Evolutionary conservation across 768 basidiomycete species (phyloP), one percentile per base, ranked within the genome.

Genomic region (Lentinula sp.): DNA sequence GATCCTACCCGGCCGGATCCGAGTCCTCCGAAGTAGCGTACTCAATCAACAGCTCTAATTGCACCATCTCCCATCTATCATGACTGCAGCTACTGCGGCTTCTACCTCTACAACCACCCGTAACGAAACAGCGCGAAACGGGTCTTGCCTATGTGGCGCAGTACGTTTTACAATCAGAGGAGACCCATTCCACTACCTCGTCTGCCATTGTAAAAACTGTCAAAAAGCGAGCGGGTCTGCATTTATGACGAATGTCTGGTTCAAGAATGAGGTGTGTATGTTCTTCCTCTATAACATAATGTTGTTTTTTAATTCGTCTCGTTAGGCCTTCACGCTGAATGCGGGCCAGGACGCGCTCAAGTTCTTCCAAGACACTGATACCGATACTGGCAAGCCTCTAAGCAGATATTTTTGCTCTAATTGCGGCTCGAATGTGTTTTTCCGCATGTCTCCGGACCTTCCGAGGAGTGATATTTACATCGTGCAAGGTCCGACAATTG

Each of bases 131-230:
- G 23, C 46, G 6, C 39, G 45, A 37, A 43, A 48, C 8, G 57
- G 57, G 4, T 48, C 76, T 2, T 79, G 77, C 57, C 67, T 79
- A 5, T 79, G 78, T 66, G 65, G 69, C 59, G 57, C 68, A 8
- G 69, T 79, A 33, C 66, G 67, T 57, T 79, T 76, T 57, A 69
- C 72, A 32, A 61, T 77, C 6, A 66, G 62, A 15, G 77, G 74
- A 1, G 72, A 74, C 36, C 78, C 77, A 3, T 42, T 75, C 56
- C 68, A 71, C 1, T 76, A 75, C 60, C 66, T 72, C n/a, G 70
- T 78, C 1, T 79, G 78, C 63, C 75, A 80, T 64, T 80, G 78
- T 64, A 59, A 58, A n/a, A 76, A 79, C 51, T 79, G 78, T 64
- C 73, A 71, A 66, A 78, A 78, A 65, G 70, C 73, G 18, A 76